phyloP scores from a whole-genome alignment of 106 monocot genomes.

The Alisma plantagoaquatica region DNA sequence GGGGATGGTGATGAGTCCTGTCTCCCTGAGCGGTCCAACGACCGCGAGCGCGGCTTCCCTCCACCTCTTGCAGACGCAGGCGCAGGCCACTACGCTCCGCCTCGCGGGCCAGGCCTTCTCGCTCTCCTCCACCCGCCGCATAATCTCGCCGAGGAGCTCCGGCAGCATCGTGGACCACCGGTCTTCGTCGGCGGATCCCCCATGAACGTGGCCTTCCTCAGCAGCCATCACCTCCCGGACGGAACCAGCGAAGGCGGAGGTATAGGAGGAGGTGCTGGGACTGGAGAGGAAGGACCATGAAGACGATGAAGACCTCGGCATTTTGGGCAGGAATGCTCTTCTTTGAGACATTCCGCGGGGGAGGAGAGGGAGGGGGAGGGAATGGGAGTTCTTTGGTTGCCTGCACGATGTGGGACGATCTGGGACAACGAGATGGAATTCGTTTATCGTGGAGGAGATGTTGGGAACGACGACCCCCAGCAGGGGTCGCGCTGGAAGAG shows the following conservation, averaged over 20 bases:
- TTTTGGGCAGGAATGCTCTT: not conserved
- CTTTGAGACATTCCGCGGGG: not conserved
- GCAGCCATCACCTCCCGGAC: not conserved
- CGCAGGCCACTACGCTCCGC: constrained; percentile 60
- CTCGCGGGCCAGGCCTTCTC: constrained; percentile 66
- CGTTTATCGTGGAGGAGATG: not conserved
- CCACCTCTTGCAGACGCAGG: constrained; percentile 77
- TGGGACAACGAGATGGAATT: not conserved
- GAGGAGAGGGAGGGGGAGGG: not conserved
- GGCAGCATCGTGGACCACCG: constrained; percentile 68
- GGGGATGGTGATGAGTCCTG: constrained; percentile 66
- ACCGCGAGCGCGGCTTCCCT: constrained; percentile 32
- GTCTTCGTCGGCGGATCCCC: no score
- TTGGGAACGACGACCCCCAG: no score
- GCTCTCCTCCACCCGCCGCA: constrained; percentile 44
- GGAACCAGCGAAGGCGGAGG: not conserved
- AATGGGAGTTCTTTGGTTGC: not conserved
- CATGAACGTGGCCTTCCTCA: no score
- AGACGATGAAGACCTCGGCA: no score
- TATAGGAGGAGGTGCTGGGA: no score
- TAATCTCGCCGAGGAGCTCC: constrained; percentile 55
- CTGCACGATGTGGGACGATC: not conserved
- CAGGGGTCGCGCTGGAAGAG: no score
- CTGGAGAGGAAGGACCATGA: no score
- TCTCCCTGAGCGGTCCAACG: constrained; percentile 25